Evolutionary conservation across 2,329 filamentous ascomycete species (phyloP).

Genomic region (Apiospora marii): DNA sequence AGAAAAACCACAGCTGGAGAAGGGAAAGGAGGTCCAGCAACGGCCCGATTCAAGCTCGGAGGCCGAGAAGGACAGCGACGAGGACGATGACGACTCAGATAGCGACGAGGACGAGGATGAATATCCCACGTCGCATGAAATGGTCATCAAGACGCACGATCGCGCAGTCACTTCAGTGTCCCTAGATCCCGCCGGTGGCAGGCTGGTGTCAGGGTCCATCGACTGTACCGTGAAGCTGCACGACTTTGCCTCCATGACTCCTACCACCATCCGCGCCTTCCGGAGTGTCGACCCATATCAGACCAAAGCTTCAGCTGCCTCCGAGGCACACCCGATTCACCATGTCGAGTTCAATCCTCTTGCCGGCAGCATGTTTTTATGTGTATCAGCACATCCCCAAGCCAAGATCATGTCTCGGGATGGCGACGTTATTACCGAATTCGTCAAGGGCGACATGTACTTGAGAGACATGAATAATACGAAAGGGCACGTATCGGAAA

Average conservation of each 20-base stretch:
- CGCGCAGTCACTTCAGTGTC: constrained; percentile 84
- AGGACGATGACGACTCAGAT: constrained; percentile 60
- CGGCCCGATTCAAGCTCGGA: constrained; percentile 43
- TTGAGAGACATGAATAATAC: constrained; percentile 96
- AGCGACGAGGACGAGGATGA: constrained; percentile 81
- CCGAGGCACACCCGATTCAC: constrained; percentile 89
- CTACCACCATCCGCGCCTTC: constrained; percentile 92
- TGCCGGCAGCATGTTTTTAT: constrained; percentile 81
- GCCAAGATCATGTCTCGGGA: constrained; percentile 90
- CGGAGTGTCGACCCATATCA: constrained; percentile 88
- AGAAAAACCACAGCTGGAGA: constrained; percentile 41
- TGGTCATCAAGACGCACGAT: constrained; percentile 91
- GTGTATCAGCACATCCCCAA: constrained; percentile 87
- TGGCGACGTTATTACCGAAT: constrained; percentile 85
- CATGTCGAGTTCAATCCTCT: constrained; percentile 86
- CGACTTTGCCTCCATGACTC: constrained; percentile 95
- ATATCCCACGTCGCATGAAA: constrained; percentile 90
- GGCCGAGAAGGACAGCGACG: constrained; percentile 40
- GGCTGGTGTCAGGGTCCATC: constrained; percentile 88
- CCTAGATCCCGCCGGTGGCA: constrained; percentile 83
- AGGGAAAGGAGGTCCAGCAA: constrained; percentile 32
- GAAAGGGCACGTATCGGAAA: constrained; percentile 93
- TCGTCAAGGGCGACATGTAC: constrained; percentile 98
- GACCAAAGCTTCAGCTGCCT: constrained; percentile 72
- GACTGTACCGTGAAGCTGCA: constrained; percentile 93